phyloP scores from a whole-genome alignment of 208 protist genomes.

The Acanthamoeba quina region DNA sequence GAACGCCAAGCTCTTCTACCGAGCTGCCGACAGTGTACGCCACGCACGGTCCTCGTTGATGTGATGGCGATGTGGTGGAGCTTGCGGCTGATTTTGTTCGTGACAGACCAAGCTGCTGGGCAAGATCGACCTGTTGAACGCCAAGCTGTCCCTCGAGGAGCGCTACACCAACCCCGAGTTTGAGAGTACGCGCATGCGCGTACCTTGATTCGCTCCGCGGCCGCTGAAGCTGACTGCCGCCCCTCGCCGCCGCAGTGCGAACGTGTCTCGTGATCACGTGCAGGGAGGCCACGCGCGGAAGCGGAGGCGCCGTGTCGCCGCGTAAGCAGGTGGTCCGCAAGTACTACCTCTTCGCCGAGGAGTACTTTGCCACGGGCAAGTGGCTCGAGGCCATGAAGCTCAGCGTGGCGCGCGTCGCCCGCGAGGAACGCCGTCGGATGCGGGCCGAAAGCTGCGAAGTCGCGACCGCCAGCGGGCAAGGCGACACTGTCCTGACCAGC shows the following conservation, averaged over 20 bases:
- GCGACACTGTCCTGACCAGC: neutral
- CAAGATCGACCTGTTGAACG: neutral
- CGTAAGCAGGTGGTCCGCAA: neutral
- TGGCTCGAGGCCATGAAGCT: constrained; percentile 54
- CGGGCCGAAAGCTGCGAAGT: neutral
- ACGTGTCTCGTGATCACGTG: constrained; percentile 12
- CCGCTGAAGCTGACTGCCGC: neutral
- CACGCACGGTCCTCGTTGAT: neutral
- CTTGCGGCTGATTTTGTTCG: neutral
- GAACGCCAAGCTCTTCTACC: constrained; percentile 39
- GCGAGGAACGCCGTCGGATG: neutral
- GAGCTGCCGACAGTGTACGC: neutral
- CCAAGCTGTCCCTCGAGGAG: constrained; percentile 1
- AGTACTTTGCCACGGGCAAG: neutral
- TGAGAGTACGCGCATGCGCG: neutral
- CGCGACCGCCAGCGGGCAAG: neutral
- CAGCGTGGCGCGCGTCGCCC: neutral
- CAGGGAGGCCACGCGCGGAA: neutral
- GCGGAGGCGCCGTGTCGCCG: neutral
- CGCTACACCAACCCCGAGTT: constrained; percentile 48
- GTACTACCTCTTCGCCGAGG: constrained; percentile 44
- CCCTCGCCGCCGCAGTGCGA: neutral
- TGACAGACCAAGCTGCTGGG: constrained; percentile 2
- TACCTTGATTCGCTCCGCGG: neutral
- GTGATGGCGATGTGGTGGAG: neutral